Conservation (phyloP, 192 early-diverging fungal species). For the Podila verticillata region DNA sequence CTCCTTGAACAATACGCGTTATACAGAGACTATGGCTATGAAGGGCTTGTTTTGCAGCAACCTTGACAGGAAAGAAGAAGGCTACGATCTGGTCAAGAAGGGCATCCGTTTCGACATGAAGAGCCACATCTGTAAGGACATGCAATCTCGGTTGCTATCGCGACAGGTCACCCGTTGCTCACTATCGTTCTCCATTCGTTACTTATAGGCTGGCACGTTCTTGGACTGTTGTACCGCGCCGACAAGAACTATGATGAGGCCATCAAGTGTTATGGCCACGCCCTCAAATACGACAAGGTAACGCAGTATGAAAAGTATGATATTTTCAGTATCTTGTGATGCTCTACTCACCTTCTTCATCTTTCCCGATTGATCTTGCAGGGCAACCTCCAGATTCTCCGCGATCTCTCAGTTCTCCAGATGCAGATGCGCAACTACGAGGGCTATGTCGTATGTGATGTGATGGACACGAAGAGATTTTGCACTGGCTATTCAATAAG, state of each 20-base stretch:
- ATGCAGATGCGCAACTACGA: slow-evolving; percentile 90
- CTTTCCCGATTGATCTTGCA: background rate
- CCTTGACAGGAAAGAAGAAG: slow-evolving; percentile 93
- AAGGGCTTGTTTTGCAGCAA: slow-evolving; percentile 93
- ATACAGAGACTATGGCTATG: slow-evolving; percentile 89
- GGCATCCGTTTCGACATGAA: slow-evolving; percentile 83
- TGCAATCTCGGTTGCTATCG: background rate
- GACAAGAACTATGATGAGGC: slow-evolving; percentile 96
- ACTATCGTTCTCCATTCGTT: background rate
- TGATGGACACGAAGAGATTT: too few species aligned
- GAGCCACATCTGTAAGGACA: slow-evolving; percentile 84
- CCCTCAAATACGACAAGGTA: slow-evolving; percentile 85
- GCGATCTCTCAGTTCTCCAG: slow-evolving; percentile 88
- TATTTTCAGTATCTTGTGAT: background rate
- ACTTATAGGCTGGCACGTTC: slow-evolving; percentile 92
- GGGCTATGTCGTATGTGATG: slow-evolving; percentile 67
- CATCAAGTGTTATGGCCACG: slow-evolving; percentile 89
- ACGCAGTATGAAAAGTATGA: background rate
- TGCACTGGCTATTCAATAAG: too few species aligned
- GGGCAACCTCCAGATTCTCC: slow-evolving; percentile 92
- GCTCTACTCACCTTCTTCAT: background rate
- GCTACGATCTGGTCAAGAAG: slow-evolving; percentile 84
- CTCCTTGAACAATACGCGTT: background rate
- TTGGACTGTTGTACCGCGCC: slow-evolving; percentile 88
- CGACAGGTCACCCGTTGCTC: background rate